These are phyloP conservation scores for Barnettozyma botsteinii DNA, from an alignment of 805 yeast species.

Conservation along the genomic window DNA sequence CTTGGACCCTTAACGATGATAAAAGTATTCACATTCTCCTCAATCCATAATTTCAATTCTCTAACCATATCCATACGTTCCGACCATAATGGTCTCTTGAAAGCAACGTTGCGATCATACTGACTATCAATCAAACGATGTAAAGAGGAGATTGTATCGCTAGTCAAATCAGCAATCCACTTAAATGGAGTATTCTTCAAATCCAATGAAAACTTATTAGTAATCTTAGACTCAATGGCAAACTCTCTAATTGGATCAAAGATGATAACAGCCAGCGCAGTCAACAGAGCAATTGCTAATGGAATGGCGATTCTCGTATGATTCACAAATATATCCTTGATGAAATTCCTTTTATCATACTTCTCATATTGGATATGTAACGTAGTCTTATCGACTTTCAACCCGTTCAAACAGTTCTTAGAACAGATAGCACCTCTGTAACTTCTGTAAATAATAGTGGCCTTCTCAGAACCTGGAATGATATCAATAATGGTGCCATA, in stretches of 20 bases:
- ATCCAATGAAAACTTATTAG: constrained; percentile 50
- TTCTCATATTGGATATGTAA: constrained; percentile 73
- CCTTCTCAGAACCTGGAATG: constrained; percentile 43
- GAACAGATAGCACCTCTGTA: constrained; percentile 76
- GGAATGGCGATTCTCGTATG: constrained; percentile 88
- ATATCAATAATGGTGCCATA: constrained; percentile 84
- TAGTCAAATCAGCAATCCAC: constrained; percentile 29
- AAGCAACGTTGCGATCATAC: constrained; percentile 20
- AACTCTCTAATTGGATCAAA: constrained; percentile 92
- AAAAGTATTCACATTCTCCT: constrained; percentile 86
- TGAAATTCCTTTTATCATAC: constrained; percentile 42
- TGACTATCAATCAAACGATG: constrained; percentile 29
- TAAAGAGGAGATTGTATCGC: constrained; percentile 30
- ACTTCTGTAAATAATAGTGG: constrained; percentile 49
- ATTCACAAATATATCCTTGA: constrained; percentile 54
- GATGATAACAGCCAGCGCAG: constrained; percentile 75
- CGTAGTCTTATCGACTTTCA: constrained; percentile 53
- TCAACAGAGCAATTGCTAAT: constrained; percentile 64
- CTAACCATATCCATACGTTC: constrained; percentile 65
- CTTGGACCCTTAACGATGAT: constrained; percentile 88
- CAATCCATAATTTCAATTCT: constrained; percentile 70
- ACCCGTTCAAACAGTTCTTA: constrained; percentile 84
- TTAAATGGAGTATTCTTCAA: constrained; percentile 35
- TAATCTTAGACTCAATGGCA: constrained; percentile 68
- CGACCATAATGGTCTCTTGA: constrained; percentile 47